These are phyloP conservation scores for Pseudocohnilembus persalinus DNA, from an alignment of 169 alveolate species.

Conservation along the genomic window DNA sequence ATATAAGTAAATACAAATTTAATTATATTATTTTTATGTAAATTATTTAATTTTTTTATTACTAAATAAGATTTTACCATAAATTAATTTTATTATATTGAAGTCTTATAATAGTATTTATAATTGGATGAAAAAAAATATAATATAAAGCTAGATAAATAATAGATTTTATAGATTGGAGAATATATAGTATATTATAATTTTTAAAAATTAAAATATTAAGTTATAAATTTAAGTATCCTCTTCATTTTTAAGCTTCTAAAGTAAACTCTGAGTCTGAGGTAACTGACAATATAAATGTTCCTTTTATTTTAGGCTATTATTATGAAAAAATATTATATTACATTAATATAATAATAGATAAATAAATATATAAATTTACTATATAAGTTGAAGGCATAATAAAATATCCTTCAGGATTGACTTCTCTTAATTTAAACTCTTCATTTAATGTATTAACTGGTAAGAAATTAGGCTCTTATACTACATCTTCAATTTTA, in stretches of 20 bases:
- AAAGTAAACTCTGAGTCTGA: constrained; percentile 42
- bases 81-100: no score
- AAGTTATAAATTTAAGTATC: background rate
- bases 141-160: no score
- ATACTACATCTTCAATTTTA: constrained; percentile 11
- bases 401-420: constrained; percentile 39
- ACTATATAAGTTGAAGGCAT: constrained; percentile 44
- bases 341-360: no score
- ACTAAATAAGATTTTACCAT: no score
- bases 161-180: background rate
- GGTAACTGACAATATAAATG: constrained; percentile 42
- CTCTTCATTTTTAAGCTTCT: constrained; percentile 33
- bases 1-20: no score
- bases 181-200: background rate
- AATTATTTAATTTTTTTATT: no score
- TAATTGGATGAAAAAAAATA: no score
- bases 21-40: no score
- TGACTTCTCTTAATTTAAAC: constrained; percentile 13
- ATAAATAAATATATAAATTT: no score
- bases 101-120: no score
- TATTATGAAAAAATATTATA: no score
- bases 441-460: constrained; percentile 27
- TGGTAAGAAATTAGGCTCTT: constrained; percentile 39
- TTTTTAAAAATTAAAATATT: no score
- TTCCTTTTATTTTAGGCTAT: constrained; percentile 28